A percentile compares a stretch with the other conserved stretches of the same genome.
Evolutionary conservation across 2,329 filamentous ascomycete species (phyloP).

Genomic region (Neodidymelliopsis sp.): DNA sequence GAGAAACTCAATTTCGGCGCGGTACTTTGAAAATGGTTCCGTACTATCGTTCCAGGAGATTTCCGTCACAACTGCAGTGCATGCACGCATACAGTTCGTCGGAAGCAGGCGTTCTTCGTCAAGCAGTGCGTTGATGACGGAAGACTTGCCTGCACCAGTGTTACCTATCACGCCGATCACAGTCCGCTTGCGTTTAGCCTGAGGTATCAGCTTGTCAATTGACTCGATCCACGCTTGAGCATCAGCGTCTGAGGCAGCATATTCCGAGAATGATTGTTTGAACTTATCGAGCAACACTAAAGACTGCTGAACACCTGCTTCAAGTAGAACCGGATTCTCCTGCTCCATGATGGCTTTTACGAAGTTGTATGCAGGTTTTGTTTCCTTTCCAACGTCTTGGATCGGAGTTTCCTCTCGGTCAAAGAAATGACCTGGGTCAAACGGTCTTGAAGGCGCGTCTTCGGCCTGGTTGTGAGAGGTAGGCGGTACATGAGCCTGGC

Average conservation of each 20-base stretch:
- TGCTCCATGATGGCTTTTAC: conserved; percentile 46
- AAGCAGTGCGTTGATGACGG: conserved; percentile 68
- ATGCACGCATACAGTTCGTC: conserved; percentile 67
- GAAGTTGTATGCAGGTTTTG: no score
- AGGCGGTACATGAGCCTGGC: no score
- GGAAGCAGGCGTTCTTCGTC: conserved; percentile 66
- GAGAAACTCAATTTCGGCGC: conserved; percentile 67
- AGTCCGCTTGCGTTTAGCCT: conserved; percentile 51
- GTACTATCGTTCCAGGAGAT: conserved; percentile 63
- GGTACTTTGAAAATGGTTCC: conserved; percentile 53
- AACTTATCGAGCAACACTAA: conserved; percentile 48
- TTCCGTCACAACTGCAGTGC: conserved; percentile 68
- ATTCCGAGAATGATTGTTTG: conserved; percentile 37
- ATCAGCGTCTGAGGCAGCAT: conserved; percentile 34
- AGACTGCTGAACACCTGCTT: conserved; percentile 51
- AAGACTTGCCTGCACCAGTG: conserved; percentile 69
- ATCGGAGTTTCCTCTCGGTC: no score
- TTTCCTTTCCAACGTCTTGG: no score
- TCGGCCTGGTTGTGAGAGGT: no score
- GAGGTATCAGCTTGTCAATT: conserved; percentile 53
- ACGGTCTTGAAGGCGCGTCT: no score
- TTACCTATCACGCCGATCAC: conserved; percentile 68
- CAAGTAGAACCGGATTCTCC: conserved; percentile 44
- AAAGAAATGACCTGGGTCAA: no score
- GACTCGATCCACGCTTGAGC: conserved; percentile 51